phyloP scores from a whole-genome alignment of 75 land plant genomes.

The Sequoia sempervirens region DNA sequence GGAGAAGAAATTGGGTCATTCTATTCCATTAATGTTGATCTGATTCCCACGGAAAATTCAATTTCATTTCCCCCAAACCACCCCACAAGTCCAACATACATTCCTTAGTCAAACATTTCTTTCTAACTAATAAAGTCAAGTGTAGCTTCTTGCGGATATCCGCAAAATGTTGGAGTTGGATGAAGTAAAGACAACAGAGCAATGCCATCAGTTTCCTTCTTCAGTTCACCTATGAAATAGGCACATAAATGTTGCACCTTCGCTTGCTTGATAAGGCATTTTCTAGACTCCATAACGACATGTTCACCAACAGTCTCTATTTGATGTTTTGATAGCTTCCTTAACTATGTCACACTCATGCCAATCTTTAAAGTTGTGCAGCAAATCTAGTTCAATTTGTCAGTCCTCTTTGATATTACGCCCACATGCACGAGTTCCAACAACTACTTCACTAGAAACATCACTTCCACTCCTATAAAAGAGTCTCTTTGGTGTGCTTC shows the following conservation, averaged over 20 bases:
- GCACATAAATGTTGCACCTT: slow-evolving; percentile 38
- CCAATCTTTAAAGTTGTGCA: no score
- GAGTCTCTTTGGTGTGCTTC: slow-evolving; percentile 90
- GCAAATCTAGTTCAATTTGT: slow-evolving; percentile 65
- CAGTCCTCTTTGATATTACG: slow-evolving; percentile 40
- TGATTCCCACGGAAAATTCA: no score
- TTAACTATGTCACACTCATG: no score
- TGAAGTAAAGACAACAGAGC: slow-evolving; percentile 8
- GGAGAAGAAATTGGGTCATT: no score
- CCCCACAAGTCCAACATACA: no score
- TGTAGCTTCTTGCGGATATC: slow-evolving; percentile 8
- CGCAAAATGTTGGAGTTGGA: slow-evolving; percentile 5
- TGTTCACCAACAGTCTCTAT: slow-evolving; percentile 33
- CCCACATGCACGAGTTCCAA: slow-evolving; percentile 89
- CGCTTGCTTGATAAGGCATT: slow-evolving; percentile 36
- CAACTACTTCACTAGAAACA: slow-evolving; percentile 85
- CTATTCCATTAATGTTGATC: no score
- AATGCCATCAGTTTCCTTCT: slow-evolving; percentile 12
- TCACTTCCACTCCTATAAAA: slow-evolving; percentile 61
- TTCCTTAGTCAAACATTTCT: no score
- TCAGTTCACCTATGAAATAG: slow-evolving; percentile 26
- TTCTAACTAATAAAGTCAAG: slow-evolving; percentile 6
- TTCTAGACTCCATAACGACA: slow-evolving; percentile 27
- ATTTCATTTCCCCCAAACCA: no score
- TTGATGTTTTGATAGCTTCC: no score